Conservation (phyloP, 768 basidiomycete species). For the Leucosporidium yakuticum region DNA sequence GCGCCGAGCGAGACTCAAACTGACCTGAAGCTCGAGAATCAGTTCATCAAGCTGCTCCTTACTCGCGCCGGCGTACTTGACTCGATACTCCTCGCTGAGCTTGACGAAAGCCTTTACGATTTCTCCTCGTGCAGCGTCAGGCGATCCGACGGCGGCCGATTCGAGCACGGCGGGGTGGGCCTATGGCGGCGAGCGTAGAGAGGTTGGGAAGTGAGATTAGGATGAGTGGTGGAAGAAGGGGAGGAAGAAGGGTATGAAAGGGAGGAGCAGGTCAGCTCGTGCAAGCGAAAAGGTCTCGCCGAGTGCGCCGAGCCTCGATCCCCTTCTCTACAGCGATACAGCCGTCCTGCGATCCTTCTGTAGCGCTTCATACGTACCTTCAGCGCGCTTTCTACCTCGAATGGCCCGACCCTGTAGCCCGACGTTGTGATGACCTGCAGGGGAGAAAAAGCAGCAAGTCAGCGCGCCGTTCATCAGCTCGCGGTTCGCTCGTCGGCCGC, state of each 20-base stretch:
- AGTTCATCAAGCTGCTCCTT: slow-evolving; percentile 9
- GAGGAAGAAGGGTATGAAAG: neutral
- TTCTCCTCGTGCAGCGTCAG: slow-evolving; percentile 22
- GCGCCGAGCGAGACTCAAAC: neutral
- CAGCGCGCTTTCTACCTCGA: slow-evolving; percentile 31
- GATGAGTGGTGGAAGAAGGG: too few species aligned
- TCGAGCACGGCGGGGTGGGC: slow-evolving; percentile 32
- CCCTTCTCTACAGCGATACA: too few species aligned
- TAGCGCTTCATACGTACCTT: too few species aligned
- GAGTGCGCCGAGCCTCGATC: too few species aligned
- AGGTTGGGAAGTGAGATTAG: too few species aligned
- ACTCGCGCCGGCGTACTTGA: neutral
- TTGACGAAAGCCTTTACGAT: slow-evolving; percentile 34
- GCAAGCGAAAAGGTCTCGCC: neutral
- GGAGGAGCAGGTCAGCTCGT: neutral
- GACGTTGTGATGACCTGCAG: slow-evolving; percentile 18
- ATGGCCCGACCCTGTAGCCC: slow-evolving; percentile 31
- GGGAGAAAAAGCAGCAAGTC: neutral
- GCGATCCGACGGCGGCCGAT: slow-evolving; percentile 30
- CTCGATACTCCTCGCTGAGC: slow-evolving; percentile 17
- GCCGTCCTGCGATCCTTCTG: too few species aligned
- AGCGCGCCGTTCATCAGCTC: too few species aligned
- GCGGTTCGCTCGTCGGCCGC: neutral
- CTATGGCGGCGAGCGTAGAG: slow-evolving; percentile 6
- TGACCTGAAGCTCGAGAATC: slow-evolving; percentile 16